Percentiles rank a stretch among this genome's conserved stretches.
phyloP scores from a whole-genome alignment of 1,284 basidiomycete genomes.

The Puccinia hordei region DNA sequence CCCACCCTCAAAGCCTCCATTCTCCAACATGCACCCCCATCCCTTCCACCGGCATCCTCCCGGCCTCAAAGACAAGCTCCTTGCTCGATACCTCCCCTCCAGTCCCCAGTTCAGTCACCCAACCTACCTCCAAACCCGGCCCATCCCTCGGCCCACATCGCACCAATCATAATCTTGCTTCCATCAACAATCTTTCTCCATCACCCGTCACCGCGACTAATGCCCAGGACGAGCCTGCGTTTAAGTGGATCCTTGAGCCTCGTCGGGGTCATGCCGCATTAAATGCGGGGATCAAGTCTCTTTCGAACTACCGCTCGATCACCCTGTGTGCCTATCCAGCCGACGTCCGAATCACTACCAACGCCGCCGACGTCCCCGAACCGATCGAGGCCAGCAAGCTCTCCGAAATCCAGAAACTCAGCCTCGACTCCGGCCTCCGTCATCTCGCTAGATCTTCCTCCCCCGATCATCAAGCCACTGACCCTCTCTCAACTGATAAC shows the following conservation, averaged over 20 bases:
- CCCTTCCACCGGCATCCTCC: neutral
- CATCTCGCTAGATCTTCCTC: neutral
- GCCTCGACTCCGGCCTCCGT: slow-evolving; percentile 62
- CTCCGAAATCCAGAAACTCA: slow-evolving; percentile 66
- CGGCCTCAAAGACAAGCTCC: neutral
- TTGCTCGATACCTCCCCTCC: neutral
- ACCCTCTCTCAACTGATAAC: slow-evolving; percentile 61
- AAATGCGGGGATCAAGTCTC: slow-evolving; percentile 85
- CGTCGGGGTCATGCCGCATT: slow-evolving; percentile 92
- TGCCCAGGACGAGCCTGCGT: slow-evolving; percentile 18
- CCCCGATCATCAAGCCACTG: slow-evolving; percentile 63
- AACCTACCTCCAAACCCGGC: neutral
- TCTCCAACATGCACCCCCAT: slow-evolving; percentile 15
- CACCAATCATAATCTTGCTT: neutral
- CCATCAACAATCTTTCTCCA: neutral
- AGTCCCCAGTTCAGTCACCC: neutral
- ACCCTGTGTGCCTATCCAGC: slow-evolving; percentile 92
- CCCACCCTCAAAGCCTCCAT: slow-evolving; percentile 40
- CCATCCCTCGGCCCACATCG: neutral
- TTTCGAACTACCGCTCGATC: slow-evolving; percentile 81
- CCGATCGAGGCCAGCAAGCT: slow-evolving; percentile 53
- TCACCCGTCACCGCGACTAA: too few species aligned
- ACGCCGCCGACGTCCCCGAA: slow-evolving; percentile 28
- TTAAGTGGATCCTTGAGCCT: slow-evolving; percentile 73
- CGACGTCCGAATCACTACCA: slow-evolving; percentile 67